Evolutionary conservation across 257 asterid species (phyloP).

Genomic region (Solanum bulbocastanum): DNA sequence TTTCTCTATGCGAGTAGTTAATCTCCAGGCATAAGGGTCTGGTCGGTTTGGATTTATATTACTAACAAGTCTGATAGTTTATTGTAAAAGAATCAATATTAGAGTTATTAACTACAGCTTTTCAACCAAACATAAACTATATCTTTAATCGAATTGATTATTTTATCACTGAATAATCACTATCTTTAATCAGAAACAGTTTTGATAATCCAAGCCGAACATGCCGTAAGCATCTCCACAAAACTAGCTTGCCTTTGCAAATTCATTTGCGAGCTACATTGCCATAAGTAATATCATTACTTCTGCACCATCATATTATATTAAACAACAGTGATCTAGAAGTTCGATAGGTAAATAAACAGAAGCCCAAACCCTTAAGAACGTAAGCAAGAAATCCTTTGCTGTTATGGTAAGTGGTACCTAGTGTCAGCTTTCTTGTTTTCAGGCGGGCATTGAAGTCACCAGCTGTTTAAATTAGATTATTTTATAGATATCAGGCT

Average conservation of each 20-base stretch:
- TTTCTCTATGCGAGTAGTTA: background rate
- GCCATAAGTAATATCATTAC: background rate
- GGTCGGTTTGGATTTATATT: background rate
- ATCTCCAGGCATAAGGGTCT: background rate
- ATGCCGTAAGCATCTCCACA: background rate
- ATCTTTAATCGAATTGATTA: background rate
- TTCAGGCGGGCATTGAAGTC: background rate
- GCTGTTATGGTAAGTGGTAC: background rate
- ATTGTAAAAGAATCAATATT: background rate
- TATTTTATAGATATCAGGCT: background rate
- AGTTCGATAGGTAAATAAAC: background rate
- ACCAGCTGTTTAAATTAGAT: background rate
- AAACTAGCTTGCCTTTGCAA: background rate
- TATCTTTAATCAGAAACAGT: background rate
- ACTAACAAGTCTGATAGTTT: background rate
- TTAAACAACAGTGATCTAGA: background rate
- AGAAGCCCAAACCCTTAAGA: background rate
- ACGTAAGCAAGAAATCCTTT: background rate
- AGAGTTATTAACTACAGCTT: background rate
- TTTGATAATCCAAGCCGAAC: background rate
- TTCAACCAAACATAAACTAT: background rate
- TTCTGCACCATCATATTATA: background rate
- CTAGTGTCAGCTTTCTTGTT: background rate
- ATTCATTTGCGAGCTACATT: background rate
- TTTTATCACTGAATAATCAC: background rate